Percentiles rank a stretch among this genome's conserved stretches.
phyloP scores from a whole-genome alignment of 306 rosid species.

The Lupinus albus region DNA sequence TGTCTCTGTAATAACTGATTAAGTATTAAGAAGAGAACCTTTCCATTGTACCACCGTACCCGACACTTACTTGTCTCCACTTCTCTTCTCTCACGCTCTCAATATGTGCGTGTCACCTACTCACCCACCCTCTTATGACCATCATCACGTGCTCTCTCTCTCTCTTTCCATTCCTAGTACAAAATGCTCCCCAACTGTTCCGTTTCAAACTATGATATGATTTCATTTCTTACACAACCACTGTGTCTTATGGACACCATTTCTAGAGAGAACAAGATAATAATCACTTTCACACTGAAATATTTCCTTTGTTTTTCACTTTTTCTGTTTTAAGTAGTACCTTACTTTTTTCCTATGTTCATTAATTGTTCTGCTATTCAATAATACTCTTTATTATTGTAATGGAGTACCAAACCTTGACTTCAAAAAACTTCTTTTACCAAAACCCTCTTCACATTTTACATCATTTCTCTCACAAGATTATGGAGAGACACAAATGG shows the following conservation, averaged over 20 bases:
- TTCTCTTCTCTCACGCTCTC: constrained; percentile 38
- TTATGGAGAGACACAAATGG: constrained; percentile 46
- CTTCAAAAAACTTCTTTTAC: constrained; percentile 26
- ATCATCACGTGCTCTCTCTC: constrained; percentile 58
- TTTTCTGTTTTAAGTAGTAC: background rate
- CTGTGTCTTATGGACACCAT: constrained; percentile 45
- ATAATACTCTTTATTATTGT: background rate
- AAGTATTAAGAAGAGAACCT: constrained; percentile 35
- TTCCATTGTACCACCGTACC: constrained; percentile 42
- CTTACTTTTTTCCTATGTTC: constrained; percentile 8
- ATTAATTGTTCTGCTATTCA: too few species aligned
- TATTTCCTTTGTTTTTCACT: constrained; percentile 30
- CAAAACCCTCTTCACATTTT: constrained; percentile 37
- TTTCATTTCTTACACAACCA: background rate
- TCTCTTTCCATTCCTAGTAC: constrained; percentile 16
- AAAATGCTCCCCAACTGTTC: constrained; percentile 34
- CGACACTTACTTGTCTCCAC: too few species aligned
- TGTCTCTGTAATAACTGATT: constrained; percentile 43
- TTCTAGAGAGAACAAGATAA: constrained; percentile 11
- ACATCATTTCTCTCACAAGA: constrained; percentile 30
- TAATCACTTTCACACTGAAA: constrained; percentile 28
- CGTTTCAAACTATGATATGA: constrained; percentile 22
- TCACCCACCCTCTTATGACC: constrained; percentile 29
- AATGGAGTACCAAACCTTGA: constrained; percentile 37
- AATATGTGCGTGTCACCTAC: constrained; percentile 47